Base-by-base conservation (phyloP, 108 stramenopile genomes). In the Nitzschia palea region DNA sequence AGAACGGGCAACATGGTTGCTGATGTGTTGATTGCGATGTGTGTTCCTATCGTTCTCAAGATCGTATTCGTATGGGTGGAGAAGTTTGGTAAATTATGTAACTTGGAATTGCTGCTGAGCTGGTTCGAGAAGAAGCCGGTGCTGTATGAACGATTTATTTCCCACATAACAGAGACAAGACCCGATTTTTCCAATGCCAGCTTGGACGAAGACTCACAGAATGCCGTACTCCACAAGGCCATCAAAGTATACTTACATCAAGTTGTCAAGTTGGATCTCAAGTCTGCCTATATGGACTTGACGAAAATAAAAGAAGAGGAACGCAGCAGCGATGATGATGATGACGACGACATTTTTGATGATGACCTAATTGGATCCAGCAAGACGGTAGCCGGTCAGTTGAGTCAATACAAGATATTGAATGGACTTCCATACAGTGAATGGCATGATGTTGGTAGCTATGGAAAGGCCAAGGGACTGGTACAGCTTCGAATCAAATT, bases 1-100 rank as follows among this genome's bases (percentile, higher is more conserved):
- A 80, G 76, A 34, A 87, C 87, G 0, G 86, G 86, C 1, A 77
- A 90, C 61, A 48, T 80, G 1, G 61, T 60, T 4, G 27, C 76
- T 3, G 89, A 90, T 51, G 86, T 90, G 89, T 42, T 81, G 3
- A 68, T 90, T 30, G 86, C 86, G 12, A 81, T 90, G 82, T 64
- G 42, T 34, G 57, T 90, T n/a, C 89, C 89, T 12, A 63, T 85
- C 6, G 20, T 81, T 12, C 58, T 90, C 9, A 57, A 65, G 54
- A 50, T 74, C 29, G 3, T 81, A 0, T 65, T 81, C 43, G 4
- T 20, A 48, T 34, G 55, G 47, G 31, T 68, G 18, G 54, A 42
- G 4, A 56, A 44, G 27, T 6, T 56, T 15, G 67, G 57, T 31
- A 61, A 67, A 9, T 9, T 63, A 44, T 34, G 25, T 2, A 12